Evolutionary conservation across 2,329 filamentous ascomycete species (phyloP).

Genomic region (Catunica adiposa): DNA sequence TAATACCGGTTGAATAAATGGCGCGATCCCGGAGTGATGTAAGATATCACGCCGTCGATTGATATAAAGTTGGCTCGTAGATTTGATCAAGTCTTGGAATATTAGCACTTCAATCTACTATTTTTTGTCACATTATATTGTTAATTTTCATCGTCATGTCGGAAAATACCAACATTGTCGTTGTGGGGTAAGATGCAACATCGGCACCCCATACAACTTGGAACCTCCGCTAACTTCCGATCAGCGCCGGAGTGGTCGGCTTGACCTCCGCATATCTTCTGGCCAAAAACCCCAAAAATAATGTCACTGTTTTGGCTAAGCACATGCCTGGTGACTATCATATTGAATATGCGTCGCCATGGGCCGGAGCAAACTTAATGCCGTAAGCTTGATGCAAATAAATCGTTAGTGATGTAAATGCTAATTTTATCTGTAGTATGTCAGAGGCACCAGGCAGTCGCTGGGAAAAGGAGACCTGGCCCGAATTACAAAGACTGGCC

Average conservation of each 20-base stretch:
- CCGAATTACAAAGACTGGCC: conserved; percentile 41
- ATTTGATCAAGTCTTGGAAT: too few relatives aligned
- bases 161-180: conserved; percentile 11
- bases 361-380: conserved; percentile 68
- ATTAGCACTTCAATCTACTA: too few relatives aligned
- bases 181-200: conserved; percentile 9
- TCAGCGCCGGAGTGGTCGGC: conserved; percentile 33
- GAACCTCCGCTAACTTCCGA: conserved; percentile 3
- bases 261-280: conserved; percentile 35
- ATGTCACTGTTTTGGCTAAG: conserved; percentile 59
- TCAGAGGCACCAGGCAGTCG: conserved; percentile 25
- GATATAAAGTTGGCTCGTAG: too few relatives aligned
- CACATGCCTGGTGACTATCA: conserved; percentile 92
- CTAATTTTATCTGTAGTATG: conserved; percentile 25
- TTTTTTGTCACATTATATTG: not conserved
- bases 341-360: conserved; percentile 77
- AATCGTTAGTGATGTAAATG: not conserved
- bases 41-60: not conserved
- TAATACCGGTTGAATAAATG: not conserved
- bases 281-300: conserved; percentile 27
- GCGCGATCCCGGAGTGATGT: not conserved
- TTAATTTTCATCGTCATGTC: conserved; percentile 1
- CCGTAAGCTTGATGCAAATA: conserved; percentile 44
- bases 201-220: not conserved
- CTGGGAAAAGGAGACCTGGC: conserved; percentile 51